A percentile compares a stretch with the other conserved stretches of the same genome.
phyloP scores from a whole-genome alignment of 2,329 filamentous ascomycete species.

The Teratosphaeria gauchensis region DNA sequence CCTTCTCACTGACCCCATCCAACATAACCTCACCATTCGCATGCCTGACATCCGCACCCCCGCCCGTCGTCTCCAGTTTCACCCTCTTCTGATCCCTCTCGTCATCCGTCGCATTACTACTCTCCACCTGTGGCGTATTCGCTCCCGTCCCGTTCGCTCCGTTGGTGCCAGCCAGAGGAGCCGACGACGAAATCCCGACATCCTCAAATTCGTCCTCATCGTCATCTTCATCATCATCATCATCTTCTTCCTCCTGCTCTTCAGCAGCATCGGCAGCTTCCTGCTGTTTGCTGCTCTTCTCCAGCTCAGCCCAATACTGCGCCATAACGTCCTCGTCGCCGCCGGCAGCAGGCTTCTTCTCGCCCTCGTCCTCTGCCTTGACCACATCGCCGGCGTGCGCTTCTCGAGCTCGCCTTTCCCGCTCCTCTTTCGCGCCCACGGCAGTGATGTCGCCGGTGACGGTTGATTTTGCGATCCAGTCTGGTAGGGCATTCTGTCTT shows the following conservation, averaged over 20 bases:
- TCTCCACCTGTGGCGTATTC: slow-evolving; percentile 17
- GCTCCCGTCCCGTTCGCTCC: slow-evolving; percentile 22
- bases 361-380: slow-evolving; percentile 6
- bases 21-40: not conserved
- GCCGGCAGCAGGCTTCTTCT: slow-evolving; percentile 16
- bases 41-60: not conserved
- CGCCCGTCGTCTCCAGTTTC: not conserved
- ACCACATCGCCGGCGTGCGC: slow-evolving; percentile 21
- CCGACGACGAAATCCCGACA: slow-evolving; percentile 40
- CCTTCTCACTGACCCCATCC: not conserved
- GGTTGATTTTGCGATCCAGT: slow-evolving; percentile 28
- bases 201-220: slow-evolving; percentile 46
- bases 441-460: slow-evolving; percentile 38
- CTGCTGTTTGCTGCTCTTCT: slow-evolving; percentile 46
- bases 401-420: slow-evolving; percentile 30
- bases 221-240: slow-evolving; percentile 39
- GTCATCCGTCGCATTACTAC: slow-evolving; percentile 27
- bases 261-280: slow-evolving; percentile 34
- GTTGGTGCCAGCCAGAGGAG: slow-evolving; percentile 21
- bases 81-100: slow-evolving; percentile 29
- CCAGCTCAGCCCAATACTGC: slow-evolving; percentile 58
- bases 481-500: slow-evolving; percentile 25
- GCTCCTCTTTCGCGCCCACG: slow-evolving; percentile 26
- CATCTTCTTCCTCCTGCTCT: slow-evolving; percentile 43
- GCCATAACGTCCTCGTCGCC: slow-evolving; percentile 49